Conservation (phyloP, 768 basidiomycete genomes). For the Xanthoconium purpureum region DNA sequence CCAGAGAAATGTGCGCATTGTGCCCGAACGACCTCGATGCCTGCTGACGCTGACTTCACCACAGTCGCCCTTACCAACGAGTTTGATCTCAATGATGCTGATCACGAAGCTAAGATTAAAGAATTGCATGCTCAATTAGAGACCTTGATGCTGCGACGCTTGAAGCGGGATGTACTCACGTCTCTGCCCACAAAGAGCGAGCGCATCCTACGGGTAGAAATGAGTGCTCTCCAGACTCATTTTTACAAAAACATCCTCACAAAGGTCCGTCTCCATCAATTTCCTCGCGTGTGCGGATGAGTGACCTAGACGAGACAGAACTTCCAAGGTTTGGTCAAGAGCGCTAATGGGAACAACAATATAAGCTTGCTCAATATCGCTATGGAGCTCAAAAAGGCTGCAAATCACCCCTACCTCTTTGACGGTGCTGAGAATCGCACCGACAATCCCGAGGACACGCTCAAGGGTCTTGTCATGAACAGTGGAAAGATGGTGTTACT, state of each 20-base stretch:
- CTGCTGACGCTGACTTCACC: constrained; percentile 8
- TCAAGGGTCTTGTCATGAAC: constrained; percentile 97
- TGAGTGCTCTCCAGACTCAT: constrained; percentile 93
- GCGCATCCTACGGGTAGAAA: constrained; percentile 94
- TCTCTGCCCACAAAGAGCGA: constrained; percentile 97
- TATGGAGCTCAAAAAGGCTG: constrained; percentile 98
- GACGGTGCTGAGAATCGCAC: constrained; percentile 83
- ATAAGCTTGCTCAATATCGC: constrained; percentile 97
- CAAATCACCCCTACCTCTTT: constrained; percentile 96
- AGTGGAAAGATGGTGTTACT: constrained; percentile 98
- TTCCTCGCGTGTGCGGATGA: neutral
- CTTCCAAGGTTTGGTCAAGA: constrained; percentile 88
- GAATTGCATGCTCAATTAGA: constrained; percentile 92
- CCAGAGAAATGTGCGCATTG: constrained; percentile 83
- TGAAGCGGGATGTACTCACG: constrained; percentile 96
- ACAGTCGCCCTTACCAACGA: constrained; percentile 90
- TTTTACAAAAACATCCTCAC: constrained; percentile 99
- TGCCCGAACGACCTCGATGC: neutral
- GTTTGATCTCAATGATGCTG: constrained; percentile 89
- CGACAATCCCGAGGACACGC: constrained; percentile 70
- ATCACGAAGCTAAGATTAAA: constrained; percentile 94
- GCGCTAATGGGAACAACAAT: constrained; percentile 82
- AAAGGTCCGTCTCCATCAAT: constrained; percentile 48
- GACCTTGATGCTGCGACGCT: constrained; percentile 87
- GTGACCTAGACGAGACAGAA: constrained; percentile 51